Evolutionary conservation across 495 filamentous ascomycete genomes (phyloP).

Genomic region (Tuber melanosporum): DNA sequence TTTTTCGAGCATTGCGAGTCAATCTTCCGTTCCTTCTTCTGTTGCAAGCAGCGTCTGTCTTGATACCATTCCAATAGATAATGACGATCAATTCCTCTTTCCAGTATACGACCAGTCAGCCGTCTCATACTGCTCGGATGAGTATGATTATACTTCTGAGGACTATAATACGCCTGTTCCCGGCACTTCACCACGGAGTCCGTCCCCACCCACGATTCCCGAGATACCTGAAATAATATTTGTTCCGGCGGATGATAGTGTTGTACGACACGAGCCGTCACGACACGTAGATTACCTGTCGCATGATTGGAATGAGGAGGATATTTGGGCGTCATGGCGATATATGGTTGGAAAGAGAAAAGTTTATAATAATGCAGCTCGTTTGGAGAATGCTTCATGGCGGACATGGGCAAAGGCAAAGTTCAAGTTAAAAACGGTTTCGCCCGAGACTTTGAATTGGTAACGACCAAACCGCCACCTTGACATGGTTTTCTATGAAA

Average conservation of each 20-base stretch:
- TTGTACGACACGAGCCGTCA: conserved; percentile 68
- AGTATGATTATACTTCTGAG: conserved; percentile 12
- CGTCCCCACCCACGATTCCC: conserved; percentile 19
- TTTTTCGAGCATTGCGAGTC: conserved; percentile 34
- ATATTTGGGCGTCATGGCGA: conserved; percentile 96
- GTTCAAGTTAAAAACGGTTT: conserved; percentile 74
- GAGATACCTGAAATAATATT: conserved; percentile 36
- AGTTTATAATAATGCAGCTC: conserved; percentile 69
- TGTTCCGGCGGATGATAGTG: conserved; percentile 72
- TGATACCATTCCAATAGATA: conserved; percentile 28
- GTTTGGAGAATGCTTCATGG: conserved; percentile 96
- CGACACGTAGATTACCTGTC: conserved; percentile 95
- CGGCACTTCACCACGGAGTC: conserved; percentile 10
- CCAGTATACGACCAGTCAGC: conserved; percentile 38
- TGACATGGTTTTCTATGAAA: conserved; percentile 7
- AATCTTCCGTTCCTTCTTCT: conserved; percentile 35
- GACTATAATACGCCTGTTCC: conserved; percentile 17
- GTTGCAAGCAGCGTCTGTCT: conserved; percentile 40
- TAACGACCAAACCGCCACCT: conserved; percentile 45
- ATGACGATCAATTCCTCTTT: conserved; percentile 38
- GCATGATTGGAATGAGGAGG: conserved; percentile 91
- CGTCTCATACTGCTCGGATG: conserved; percentile 19
- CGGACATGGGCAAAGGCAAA: conserved; percentile 94
- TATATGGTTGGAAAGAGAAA: conserved; percentile 74
- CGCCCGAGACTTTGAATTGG: conserved; percentile 87